Base-by-base conservation (phyloP, 2,329 filamentous ascomycete species). In the Cladosporium sp. region DNA sequence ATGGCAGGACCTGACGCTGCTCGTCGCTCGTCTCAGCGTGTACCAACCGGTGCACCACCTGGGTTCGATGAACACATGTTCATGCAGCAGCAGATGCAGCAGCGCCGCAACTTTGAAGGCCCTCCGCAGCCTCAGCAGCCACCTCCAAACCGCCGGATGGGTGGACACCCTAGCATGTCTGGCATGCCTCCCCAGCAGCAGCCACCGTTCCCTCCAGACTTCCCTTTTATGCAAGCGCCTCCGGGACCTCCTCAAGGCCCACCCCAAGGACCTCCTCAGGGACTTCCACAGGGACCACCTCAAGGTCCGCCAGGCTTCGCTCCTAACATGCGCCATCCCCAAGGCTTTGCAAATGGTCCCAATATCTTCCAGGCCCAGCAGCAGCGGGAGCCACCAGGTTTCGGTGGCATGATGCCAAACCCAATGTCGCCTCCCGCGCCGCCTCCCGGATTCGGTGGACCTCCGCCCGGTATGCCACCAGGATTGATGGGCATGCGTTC, bases 61-160 rank as follows among this genome's bases (percentile, higher is more conserved):
- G 65, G 65, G 15, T 67, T 69, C 50, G 64, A 67, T 29, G 63
- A 66, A 43, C 60, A 61, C 24, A 55, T 64, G 37, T 58, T 63
- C 42, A 43, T 60, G 42, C 50, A 50, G 30, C 54, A 56, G 17
- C 59, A 62, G 18, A 58, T 57, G 42, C 54, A 56, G 24, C 55
- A 57, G 34, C 58, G 56, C 8, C 60, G 61, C 52, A 56, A 57
- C 50, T 58, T 57, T 42, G 60, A 61, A 32, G 56, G 56, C 12
- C 54, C 57, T 13, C 61, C 60, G 22, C 59, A 61, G 18, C 55
- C 53, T 58, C 44, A 54, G 44, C 53, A 58, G 27, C 45, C 45
- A 20, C 37, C 37, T 12, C 51, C 54, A 9, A 50, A 53, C 27
- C 54, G 57, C 27, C 54, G 61, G 18, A 61, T 61, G 56, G 59